Evolutionary conservation across 2,329 filamentous ascomycete species (phyloP).

Genomic region (Davidsoniella eucalypti): DNA sequence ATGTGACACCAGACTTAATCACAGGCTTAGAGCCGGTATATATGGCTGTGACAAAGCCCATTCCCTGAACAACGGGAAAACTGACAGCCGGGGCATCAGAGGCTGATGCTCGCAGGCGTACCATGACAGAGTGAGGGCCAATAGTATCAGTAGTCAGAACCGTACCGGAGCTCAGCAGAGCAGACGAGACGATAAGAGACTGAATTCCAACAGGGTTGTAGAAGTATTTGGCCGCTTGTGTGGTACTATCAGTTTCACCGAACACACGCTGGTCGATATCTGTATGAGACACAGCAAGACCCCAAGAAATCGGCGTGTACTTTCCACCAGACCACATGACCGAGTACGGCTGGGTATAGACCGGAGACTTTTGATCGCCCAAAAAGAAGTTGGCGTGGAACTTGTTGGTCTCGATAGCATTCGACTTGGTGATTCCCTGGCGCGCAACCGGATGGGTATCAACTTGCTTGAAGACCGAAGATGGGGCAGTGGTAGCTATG

Average conservation of each 20-base stretch:
- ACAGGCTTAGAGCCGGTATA: slow-evolving; percentile 56
- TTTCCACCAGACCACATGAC: slow-evolving; percentile 50
- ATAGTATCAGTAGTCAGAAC: slow-evolving; percentile 35
- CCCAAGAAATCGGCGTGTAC: slow-evolving; percentile 29
- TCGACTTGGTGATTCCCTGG: slow-evolving; percentile 29
- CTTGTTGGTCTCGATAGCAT: slow-evolving; percentile 57
- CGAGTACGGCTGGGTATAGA: slow-evolving; percentile 63
- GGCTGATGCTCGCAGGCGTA: slow-evolving; percentile 44
- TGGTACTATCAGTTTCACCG: slow-evolving; percentile 38
- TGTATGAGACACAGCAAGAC: slow-evolving; percentile 60
- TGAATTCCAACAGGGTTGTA: slow-evolving; percentile 70
- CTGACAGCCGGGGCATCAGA: slow-evolving; percentile 44
- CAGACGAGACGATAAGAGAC: slow-evolving; percentile 63
- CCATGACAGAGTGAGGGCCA: slow-evolving; percentile 45
- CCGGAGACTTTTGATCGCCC: slow-evolving; percentile 48
- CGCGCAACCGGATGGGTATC: slow-evolving; percentile 43
- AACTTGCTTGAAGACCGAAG: slow-evolving; percentile 28
- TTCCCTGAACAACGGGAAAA: slow-evolving; percentile 77
- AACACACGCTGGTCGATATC: slow-evolving; percentile 51
- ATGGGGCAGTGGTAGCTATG: slow-evolving; percentile 35
- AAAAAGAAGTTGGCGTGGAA: slow-evolving; percentile 73
- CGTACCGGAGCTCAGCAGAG: slow-evolving; percentile 49
- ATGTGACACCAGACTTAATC: slow-evolving; percentile 60
- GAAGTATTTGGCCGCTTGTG: slow-evolving; percentile 53
- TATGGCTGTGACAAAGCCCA: slow-evolving; percentile 67